Conservation (phyloP, 192 early-diverging fungal species). For the Phlyctochytrium arcticum region DNA sequence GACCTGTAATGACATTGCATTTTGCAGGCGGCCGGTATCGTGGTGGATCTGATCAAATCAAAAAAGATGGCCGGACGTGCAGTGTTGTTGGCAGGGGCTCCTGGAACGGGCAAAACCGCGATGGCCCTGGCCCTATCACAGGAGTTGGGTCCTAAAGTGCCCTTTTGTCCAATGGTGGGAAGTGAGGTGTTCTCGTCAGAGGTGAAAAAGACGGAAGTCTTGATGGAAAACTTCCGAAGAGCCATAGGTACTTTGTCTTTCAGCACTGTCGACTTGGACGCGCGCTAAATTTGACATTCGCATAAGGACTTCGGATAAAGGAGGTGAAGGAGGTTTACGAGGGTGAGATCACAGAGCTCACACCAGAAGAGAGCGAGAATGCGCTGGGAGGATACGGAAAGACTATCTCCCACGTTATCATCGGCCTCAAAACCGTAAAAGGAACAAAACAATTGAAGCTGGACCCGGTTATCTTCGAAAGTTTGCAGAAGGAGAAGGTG, state of each 20-base stretch:
- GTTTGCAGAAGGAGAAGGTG: constrained; percentile 96
- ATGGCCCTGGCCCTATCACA: constrained; percentile 94
- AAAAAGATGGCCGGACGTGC: constrained; percentile 98
- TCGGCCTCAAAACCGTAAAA: constrained; percentile 97
- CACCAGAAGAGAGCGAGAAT: constrained; percentile 97
- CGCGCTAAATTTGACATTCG: not conserved
- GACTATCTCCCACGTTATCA: constrained; percentile 90
- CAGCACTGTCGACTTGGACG: not conserved
- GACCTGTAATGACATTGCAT: not conserved
- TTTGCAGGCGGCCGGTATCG: constrained; percentile 79
- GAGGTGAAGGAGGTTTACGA: constrained; percentile 99
- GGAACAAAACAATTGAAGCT: constrained; percentile 97
- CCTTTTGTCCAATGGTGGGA: constrained; percentile 98
- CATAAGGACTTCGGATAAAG: constrained; percentile 74
- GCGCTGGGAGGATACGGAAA: constrained; percentile 97
- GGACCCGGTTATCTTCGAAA: constrained; percentile 96
- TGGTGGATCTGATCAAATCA: constrained; percentile 90
- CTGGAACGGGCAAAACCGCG: constrained; percentile 98
- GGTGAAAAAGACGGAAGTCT: constrained; percentile 99
- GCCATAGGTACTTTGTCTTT: constrained; percentile 68
- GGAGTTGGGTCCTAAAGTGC: constrained; percentile 97
- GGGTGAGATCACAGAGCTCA: constrained; percentile 96
- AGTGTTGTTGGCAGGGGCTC: constrained; percentile 89
- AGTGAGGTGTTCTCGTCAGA: constrained; percentile 97
- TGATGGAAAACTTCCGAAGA: constrained; percentile 98